These are phyloP conservation scores for Colletotrichum phormii DNA, from an alignment of 2,329 filamentous ascomycete genomes.

Conservation along the genomic window DNA sequence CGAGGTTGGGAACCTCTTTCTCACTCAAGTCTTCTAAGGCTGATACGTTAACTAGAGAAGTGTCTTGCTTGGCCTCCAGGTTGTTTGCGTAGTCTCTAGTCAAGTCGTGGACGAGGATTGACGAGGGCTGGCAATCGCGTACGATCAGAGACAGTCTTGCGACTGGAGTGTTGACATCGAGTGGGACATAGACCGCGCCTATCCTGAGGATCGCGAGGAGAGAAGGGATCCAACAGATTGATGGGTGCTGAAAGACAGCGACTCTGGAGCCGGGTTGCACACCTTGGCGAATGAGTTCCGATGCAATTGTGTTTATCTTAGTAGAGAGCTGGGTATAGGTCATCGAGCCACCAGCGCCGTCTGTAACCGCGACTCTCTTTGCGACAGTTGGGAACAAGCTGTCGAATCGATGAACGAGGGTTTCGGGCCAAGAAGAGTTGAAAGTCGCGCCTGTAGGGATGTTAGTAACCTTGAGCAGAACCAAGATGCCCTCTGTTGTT, in stretches of 20 bases:
- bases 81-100: slow-evolving; percentile 9
- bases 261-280: slow-evolving; percentile 43
- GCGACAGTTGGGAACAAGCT: background rate
- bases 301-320: background rate
- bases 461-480: background rate
- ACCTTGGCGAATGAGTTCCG: background rate
- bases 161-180: slow-evolving; percentile 50
- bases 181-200: slow-evolving; percentile 52
- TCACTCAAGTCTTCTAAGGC: background rate
- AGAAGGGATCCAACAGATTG: slow-evolving; percentile 47
- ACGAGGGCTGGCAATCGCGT: slow-evolving; percentile 43
- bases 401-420: background rate
- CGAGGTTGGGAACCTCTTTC: background rate
- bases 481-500: background rate
- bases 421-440: background rate
- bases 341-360: background rate
- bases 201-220: slow-evolving; percentile 54
- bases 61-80: background rate
- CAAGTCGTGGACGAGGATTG: slow-evolving; percentile 38
- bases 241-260: slow-evolving; percentile 53
- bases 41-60: background rate
- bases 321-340: background rate
- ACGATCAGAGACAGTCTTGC: slow-evolving; percentile 47
- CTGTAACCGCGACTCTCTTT: background rate
- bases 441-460: background rate